Percentiles rank a stretch among this genome's conserved stretches.
Evolutionary conservation across 2,329 filamentous ascomycete species (phyloP).

Genomic region (Diaporthe amygdali): DNA sequence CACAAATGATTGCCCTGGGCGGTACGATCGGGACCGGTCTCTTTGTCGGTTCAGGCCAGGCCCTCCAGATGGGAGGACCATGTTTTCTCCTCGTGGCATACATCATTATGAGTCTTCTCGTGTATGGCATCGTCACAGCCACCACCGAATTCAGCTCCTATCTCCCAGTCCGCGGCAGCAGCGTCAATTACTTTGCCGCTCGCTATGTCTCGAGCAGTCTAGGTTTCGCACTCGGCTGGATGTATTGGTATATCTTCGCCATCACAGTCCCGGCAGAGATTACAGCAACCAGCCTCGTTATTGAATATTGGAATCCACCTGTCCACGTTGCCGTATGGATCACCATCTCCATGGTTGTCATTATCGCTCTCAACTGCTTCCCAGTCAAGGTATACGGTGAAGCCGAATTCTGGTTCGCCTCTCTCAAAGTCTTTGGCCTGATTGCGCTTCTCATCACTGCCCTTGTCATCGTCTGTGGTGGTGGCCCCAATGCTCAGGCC

Average conservation of each 20-base stretch:
- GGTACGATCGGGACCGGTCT: conserved; percentile 50
- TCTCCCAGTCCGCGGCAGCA: conserved; percentile 52
- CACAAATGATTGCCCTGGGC: conserved; percentile 53
- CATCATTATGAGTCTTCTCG: conserved; percentile 47
- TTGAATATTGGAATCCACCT: conserved; percentile 29
- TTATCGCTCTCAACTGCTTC: conserved; percentile 26
- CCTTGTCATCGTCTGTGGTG: conserved; percentile 16
- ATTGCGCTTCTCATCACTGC: conserved; percentile 16
- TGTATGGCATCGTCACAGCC: conserved; percentile 51
- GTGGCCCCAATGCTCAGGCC: neutral
- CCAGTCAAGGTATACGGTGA: conserved; percentile 19
- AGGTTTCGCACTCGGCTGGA: conserved; percentile 51
- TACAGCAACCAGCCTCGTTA: conserved; percentile 28
- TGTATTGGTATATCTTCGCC: conserved; percentile 43
- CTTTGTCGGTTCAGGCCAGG: conserved; percentile 51
- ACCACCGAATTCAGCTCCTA: conserved; percentile 57
- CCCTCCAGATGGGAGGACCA: conserved; percentile 47
- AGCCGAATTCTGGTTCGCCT: conserved; percentile 23
- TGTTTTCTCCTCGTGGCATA: conserved; percentile 47
- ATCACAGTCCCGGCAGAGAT: conserved; percentile 41
- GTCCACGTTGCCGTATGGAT: conserved; percentile 29
- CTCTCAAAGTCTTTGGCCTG: conserved; percentile 14
- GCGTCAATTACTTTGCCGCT: conserved; percentile 54
- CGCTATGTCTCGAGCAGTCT: conserved; percentile 49
- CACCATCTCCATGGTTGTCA: conserved; percentile 28